Conservation (phyloP, 83 land plant species). For the Thuja plicata region DNA sequence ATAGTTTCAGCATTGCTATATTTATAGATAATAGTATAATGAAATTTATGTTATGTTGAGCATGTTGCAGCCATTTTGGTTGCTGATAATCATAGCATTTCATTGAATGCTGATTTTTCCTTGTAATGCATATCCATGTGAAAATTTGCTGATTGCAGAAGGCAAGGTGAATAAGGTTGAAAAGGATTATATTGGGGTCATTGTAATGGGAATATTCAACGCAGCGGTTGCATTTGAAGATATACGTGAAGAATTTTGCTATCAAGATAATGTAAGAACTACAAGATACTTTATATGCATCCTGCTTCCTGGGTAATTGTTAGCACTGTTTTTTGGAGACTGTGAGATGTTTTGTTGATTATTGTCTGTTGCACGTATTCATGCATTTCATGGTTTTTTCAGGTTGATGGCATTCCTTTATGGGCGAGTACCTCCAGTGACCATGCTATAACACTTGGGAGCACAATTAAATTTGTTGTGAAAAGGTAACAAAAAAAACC, state of each 20-base stretch:
- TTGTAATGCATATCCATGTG: neutral
- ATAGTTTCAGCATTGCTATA: neutral
- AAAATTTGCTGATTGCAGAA: constrained; percentile 20
- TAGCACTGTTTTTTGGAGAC: neutral
- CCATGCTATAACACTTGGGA: constrained; percentile 25
- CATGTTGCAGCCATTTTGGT: neutral
- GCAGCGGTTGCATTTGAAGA: constrained; percentile 31
- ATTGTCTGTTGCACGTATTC: neutral
- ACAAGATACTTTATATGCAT: neutral
- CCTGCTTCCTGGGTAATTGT: neutral
- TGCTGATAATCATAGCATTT: neutral
- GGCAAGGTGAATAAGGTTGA: constrained; percentile 38
- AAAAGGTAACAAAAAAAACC: constrained; percentile 15
- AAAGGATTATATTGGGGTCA: constrained; percentile 39
- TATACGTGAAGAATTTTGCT: constrained; percentile 28
- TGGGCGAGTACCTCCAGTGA: constrained; percentile 19
- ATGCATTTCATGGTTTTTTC: neutral
- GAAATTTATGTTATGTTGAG: neutral
- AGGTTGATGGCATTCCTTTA: constrained; percentile 6
- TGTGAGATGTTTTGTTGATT: neutral
- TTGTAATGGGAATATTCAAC: constrained; percentile 33
- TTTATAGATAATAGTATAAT: neutral
- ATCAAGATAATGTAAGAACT: constrained; percentile 16
- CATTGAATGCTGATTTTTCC: neutral
- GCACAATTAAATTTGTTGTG: constrained; percentile 19